Evolutionary conservation across 495 filamentous ascomycete species (phyloP).

Genomic region (Delitschia confertaspora): DNA sequence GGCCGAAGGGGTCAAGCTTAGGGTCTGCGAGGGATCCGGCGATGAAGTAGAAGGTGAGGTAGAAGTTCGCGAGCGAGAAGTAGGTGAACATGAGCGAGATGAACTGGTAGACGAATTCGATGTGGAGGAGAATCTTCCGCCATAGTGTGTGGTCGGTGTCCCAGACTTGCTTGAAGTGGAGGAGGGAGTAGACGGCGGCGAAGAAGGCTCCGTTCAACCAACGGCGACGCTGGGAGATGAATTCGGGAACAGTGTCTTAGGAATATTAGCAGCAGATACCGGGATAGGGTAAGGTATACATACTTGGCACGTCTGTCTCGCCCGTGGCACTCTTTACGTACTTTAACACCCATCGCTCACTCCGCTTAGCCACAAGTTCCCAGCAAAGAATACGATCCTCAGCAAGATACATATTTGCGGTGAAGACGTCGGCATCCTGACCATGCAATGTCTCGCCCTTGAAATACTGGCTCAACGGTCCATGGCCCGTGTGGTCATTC

Average conservation of each 20-base stretch:
- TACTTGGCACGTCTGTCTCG: conserved; percentile 95
- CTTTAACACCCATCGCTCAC: conserved; percentile 92
- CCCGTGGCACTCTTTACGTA: conserved; percentile 94
- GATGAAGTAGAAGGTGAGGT: conserved; percentile 97
- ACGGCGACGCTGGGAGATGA: conserved; percentile 87
- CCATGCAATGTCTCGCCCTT: conserved; percentile 97
- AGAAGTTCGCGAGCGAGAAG: conserved; percentile 98
- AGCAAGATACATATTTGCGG: conserved; percentile 98
- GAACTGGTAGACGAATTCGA: conserved; percentile 95
- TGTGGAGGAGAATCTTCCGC: conserved; percentile 84
- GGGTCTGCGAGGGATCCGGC: conserved; percentile 83
- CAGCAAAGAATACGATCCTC: conserved; percentile 98
- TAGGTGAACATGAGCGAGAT: conserved; percentile 88
- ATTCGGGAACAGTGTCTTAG: conserved; percentile 74
- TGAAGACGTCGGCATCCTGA: conserved; percentile 96
- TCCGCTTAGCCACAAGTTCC: conserved; percentile 94
- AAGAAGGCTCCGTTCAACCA: conserved; percentile 99
- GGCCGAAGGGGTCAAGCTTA: conserved; percentile 78
- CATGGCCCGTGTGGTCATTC: conserved; percentile 92
- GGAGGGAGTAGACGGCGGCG: conserved; percentile 92
- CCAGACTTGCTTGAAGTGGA: conserved; percentile 93
- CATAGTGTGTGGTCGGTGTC: conserved; percentile 79
- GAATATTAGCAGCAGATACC: neutral
- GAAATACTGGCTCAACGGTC: conserved; percentile 96
- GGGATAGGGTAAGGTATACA: conserved; percentile 23